Conservation (phyloP, 116 monocot species). For the Posidonia oceanica region DNA sequence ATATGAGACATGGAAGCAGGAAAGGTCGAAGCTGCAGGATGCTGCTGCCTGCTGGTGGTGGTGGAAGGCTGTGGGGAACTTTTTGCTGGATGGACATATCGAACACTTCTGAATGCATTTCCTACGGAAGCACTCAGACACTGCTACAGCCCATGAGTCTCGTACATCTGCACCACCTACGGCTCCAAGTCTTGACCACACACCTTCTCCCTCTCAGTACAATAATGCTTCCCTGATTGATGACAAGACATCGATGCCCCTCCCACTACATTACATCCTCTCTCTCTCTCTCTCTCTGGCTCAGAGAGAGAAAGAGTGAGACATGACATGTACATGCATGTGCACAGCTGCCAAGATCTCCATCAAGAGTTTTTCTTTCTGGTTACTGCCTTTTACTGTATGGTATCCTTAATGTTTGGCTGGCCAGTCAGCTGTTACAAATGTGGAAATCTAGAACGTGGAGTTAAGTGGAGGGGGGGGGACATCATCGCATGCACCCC, state of each 20-base stretch:
- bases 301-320: neutral
- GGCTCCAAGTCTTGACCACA: conserved; percentile 3
- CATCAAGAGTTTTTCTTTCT: neutral
- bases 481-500: neutral
- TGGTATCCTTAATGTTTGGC: neutral
- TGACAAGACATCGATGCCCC: conserved; percentile 5
- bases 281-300: neutral
- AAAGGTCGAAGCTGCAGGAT: too few species aligned
- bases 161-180: conserved; percentile 2
- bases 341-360: conserved; percentile 1
- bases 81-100: too few species aligned
- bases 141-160: neutral
- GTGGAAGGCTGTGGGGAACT: too few species aligned
- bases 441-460: neutral
- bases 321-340: conserved; percentile 1
- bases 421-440: neutral
- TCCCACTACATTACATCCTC: neutral
- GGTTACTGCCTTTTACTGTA: neutral
- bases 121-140: too few species aligned
- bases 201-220: conserved; percentile 1
- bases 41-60: too few species aligned
- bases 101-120: too few species aligned
- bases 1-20: too few species aligned
- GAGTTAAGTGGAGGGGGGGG: neutral
- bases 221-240: conserved; percentile 4